Evolutionary conservation across 176 grass and related monocot species (phyloP).

Genomic region (Bonia amplexicaulis): DNA sequence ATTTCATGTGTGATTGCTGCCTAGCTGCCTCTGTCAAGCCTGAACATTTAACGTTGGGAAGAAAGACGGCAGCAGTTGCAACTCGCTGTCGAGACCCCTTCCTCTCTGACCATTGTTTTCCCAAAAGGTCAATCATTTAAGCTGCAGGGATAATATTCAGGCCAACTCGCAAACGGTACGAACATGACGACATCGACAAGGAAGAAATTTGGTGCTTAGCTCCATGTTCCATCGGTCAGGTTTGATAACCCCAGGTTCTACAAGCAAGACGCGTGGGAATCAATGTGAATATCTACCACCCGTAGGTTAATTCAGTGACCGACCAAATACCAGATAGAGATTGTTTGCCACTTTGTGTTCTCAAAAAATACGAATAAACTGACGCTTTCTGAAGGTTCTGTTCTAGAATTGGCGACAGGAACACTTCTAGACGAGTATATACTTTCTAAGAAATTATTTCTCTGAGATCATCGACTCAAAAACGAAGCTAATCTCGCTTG

Average conservation of each 20-base stretch:
- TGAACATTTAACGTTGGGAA: not conserved
- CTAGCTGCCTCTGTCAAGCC: not conserved
- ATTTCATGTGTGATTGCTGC: not conserved
- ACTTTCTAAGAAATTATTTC: not conserved
- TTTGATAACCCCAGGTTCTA: not conserved
- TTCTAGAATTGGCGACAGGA: not conserved
- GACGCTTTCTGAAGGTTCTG: not conserved
- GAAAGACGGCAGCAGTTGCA: not conserved
- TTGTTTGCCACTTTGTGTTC: not conserved
- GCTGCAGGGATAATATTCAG: not conserved
- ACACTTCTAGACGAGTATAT: not conserved
- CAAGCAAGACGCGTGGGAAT: not conserved
- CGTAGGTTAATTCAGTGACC: not conserved
- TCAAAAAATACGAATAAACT: not conserved
- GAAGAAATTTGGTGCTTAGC: not conserved
- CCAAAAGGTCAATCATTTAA: not conserved
- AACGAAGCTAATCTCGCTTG: not conserved
- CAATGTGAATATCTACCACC: slow-evolving; percentile 15
- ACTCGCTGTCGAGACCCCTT: not conserved
- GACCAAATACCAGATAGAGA: not conserved
- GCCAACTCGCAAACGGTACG: not conserved
- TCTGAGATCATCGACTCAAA: not conserved
- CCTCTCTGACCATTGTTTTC: slow-evolving; percentile 5
- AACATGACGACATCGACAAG: not conserved
- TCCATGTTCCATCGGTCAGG: not conserved